Evolutionary conservation across 805 yeast species (phyloP).

Genomic region (Blastobotrys parvus): DNA sequence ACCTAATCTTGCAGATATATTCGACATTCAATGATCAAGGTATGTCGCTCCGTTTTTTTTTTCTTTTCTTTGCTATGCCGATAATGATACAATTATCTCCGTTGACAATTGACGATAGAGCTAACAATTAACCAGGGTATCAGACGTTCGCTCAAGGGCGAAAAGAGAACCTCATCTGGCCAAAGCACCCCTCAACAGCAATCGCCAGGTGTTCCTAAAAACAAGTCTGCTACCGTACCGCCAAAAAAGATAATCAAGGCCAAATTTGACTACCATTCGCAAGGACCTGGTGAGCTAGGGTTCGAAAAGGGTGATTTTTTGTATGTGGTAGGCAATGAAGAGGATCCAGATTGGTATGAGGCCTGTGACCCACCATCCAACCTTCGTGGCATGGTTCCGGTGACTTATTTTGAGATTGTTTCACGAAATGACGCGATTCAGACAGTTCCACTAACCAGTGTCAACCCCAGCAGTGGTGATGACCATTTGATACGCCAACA

Average conservation of each 20-base stretch:
- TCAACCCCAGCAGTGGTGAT: not conserved
- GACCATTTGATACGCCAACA: not conserved
- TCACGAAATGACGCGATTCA: conserved; percentile 26
- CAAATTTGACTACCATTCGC: conserved; percentile 64
- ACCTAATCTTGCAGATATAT: too few relatives aligned
- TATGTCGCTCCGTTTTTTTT: too few relatives aligned
- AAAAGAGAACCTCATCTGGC: conserved; percentile 20
- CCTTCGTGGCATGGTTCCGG: conserved; percentile 80
- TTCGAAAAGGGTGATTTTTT: conserved; percentile 83
- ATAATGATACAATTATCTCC: too few relatives aligned
- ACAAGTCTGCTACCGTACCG: conserved; percentile 33
- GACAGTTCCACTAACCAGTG: conserved; percentile 22
- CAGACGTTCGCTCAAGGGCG: conserved; percentile 28
- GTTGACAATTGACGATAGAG: too few relatives aligned
- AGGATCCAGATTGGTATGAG: conserved; percentile 66
- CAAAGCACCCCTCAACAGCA: conserved; percentile 11
- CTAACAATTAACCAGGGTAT: conserved; percentile 19
- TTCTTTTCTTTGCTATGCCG: too few relatives aligned
- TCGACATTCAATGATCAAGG: too few relatives aligned
- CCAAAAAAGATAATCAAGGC: conserved; percentile 86
- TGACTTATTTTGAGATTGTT: conserved; percentile 70
- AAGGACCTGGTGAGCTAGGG: conserved; percentile 70
- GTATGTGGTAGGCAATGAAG: conserved; percentile 59
- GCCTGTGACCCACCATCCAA: conserved; percentile 81
- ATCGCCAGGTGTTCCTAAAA: conserved; percentile 11